These are phyloP conservation scores for Phytophthora uliginosa DNA, from an alignment of 352 stramenopile genomes.

Conservation along the genomic window DNA sequence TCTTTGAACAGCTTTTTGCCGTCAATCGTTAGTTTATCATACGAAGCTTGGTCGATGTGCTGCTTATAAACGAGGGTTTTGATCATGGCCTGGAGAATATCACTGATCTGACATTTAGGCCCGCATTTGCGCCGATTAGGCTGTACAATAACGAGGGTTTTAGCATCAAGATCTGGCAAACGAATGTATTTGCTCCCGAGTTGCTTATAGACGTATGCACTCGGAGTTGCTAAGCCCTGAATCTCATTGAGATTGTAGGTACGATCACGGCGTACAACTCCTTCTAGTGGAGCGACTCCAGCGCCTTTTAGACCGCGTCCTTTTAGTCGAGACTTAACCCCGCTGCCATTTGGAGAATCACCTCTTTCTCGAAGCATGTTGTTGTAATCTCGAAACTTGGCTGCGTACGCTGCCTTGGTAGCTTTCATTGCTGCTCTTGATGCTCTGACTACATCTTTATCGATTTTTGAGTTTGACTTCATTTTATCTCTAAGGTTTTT, in stretches of 20 bases:
- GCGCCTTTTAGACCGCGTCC: neutral
- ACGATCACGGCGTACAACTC: slow-evolving; percentile 3
- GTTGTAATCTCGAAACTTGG: too few species aligned
- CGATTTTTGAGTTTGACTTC: too few species aligned
- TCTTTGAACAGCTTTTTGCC: neutral
- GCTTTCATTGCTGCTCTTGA: too few species aligned
- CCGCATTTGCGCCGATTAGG: slow-evolving; percentile 10
- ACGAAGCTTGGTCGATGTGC: neutral
- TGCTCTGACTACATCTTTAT: too few species aligned
- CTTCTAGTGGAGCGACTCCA: slow-evolving; percentile 1
- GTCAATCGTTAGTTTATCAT: neutral
- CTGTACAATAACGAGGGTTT: slow-evolving; percentile 16
- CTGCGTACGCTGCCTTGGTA: too few species aligned
- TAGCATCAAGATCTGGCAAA: slow-evolving; percentile 20
- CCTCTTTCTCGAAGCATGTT: too few species aligned
- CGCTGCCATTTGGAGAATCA: too few species aligned
- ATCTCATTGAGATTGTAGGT: slow-evolving; percentile 35
- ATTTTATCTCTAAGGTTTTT: too few species aligned
- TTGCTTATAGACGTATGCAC: neutral
- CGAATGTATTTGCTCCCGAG: slow-evolving; percentile 27
- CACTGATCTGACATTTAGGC: slow-evolving; percentile 21
- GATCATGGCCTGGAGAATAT: slow-evolving; percentile 9
- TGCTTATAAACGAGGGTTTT: slow-evolving; percentile 2
- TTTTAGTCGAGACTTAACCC: neutral
- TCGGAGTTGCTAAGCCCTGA: slow-evolving; percentile 10